phyloP scores from a whole-genome alignment of 306 rosid genomes.

The Geum urbanum region DNA sequence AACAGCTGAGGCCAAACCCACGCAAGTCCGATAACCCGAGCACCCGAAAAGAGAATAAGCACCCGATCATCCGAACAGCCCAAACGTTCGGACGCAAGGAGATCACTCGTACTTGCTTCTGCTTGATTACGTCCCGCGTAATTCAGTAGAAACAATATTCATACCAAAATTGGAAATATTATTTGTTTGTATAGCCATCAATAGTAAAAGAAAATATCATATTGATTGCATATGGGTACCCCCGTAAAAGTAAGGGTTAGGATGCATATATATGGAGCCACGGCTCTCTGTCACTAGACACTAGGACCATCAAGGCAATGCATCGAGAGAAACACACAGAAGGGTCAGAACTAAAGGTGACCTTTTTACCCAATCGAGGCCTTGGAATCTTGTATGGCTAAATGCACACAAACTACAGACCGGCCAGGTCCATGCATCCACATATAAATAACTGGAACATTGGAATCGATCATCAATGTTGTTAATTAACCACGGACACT shows the following conservation, averaged over 20 bases:
- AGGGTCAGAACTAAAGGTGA: constrained; percentile 23
- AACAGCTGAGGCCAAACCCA: too few species aligned
- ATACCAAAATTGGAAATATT: neutral
- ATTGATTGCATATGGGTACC: neutral
- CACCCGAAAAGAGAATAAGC: too few species aligned
- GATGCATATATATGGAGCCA: neutral
- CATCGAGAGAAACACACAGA: constrained; percentile 46
- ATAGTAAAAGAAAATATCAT: neutral
- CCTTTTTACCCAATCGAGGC: constrained; percentile 2
- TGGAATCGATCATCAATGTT: neutral
- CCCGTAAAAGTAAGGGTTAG: too few species aligned
- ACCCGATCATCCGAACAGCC: too few species aligned
- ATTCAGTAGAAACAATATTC: too few species aligned
- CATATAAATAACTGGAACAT: neutral
- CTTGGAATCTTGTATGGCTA: constrained; percentile 39
- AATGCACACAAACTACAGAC: constrained; percentile 27
- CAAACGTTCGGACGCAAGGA: too few species aligned
- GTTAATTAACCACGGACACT: too few species aligned
- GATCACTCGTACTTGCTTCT: too few species aligned
- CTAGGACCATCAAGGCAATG: constrained; percentile 28
- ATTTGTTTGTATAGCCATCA: neutral
- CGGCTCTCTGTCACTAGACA: constrained; percentile 19
- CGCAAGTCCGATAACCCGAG: too few species aligned
- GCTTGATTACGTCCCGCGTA: too few species aligned
- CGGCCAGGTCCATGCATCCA: neutral